Conservation (phyloP, 2,329 filamentous ascomycete genomes). For the Cladorrhinum sp. region DNA sequence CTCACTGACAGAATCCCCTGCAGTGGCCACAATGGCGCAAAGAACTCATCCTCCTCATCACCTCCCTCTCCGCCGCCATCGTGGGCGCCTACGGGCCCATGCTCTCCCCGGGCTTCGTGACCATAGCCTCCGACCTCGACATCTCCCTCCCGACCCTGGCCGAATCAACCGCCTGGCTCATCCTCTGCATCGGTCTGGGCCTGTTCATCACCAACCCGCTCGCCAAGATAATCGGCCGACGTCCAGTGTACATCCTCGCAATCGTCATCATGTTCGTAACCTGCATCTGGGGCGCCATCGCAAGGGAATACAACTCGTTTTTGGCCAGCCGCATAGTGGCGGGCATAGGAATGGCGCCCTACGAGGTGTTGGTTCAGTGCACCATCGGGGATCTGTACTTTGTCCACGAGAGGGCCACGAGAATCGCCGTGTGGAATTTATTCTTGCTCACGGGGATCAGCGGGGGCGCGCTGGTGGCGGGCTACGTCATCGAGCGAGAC, state of each 20-base stretch:
- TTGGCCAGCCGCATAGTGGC: conserved; percentile 45
- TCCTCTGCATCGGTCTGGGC: conserved; percentile 45
- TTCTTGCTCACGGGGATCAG: conserved; percentile 40
- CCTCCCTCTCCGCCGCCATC: conserved; percentile 44
- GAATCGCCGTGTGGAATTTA: conserved; percentile 42
- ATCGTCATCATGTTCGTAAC: conserved; percentile 46
- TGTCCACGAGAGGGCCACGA: conserved; percentile 44
- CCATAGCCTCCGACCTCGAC: conserved; percentile 41
- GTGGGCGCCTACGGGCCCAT: conserved; percentile 51
- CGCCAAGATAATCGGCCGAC: conserved; percentile 48
- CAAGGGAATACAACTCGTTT: conserved; percentile 43
- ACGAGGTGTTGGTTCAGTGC: conserved; percentile 51
- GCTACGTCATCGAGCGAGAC: conserved; percentile 40
- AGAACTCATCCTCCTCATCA: conserved; percentile 44
- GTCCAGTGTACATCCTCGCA: conserved; percentile 48
- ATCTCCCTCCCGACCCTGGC: conserved; percentile 43
- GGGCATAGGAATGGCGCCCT: conserved; percentile 49
- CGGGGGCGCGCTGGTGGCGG: conserved; percentile 40
- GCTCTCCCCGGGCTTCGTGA: conserved; percentile 48
- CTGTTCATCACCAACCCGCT: conserved; percentile 51
- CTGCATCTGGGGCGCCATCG: conserved; percentile 46
- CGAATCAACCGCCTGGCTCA: conserved; percentile 47
- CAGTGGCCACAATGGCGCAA: conserved; percentile 44
- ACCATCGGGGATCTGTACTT: conserved; percentile 48
- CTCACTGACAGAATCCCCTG: background rate